phyloP scores from a whole-genome alignment of 2,329 filamentous ascomycete genomes.

The Ascocoryne sarcoides region DNA sequence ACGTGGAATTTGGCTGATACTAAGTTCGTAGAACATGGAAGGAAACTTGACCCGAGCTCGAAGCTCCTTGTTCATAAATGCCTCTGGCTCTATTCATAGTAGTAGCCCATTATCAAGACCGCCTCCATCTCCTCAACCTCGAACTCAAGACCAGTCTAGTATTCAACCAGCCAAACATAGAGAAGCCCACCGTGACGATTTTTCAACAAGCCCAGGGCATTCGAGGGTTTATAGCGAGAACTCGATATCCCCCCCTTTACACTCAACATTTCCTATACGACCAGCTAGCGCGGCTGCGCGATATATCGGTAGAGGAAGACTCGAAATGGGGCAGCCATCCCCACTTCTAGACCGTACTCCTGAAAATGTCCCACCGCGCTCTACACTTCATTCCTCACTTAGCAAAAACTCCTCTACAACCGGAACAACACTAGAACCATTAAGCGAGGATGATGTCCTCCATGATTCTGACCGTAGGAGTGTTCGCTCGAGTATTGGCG shows the following conservation, averaged over 20 bases:
- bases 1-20: conserved; percentile 1
- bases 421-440: conserved; percentile 37
- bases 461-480: conserved; percentile 16
- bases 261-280: conserved; percentile 41
- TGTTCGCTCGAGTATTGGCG: conserved; percentile 18
- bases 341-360: conserved; percentile 9
- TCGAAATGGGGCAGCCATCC: conserved; percentile 8
- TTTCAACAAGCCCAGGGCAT: conserved; percentile 39
- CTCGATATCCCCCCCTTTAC: conserved; percentile 38
- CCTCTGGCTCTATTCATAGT: conserved; percentile 36
- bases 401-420: conserved; percentile 18
- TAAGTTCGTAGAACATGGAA: conserved; percentile 69
- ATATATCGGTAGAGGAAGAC: conserved; percentile 27
- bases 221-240: conserved; percentile 55
- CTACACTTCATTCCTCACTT: conserved; percentile 12
- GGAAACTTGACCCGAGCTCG: conserved; percentile 77
- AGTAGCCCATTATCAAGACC: conserved; percentile 30
- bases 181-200: conserved; percentile 17
- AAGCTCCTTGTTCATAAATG: conserved; percentile 50
- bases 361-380: conserved; percentile 6
- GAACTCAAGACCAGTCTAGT: conserved; percentile 14
- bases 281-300: conserved; percentile 57
- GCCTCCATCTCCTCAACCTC: conserved; percentile 24
- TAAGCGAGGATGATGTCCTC: conserved; percentile 43
- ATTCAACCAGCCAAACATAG: conserved; percentile 20